Evolutionary conservation across 768 basidiomycete species (phyloP).

Genomic region (Porphyrellus cyaneotinctus): DNA sequence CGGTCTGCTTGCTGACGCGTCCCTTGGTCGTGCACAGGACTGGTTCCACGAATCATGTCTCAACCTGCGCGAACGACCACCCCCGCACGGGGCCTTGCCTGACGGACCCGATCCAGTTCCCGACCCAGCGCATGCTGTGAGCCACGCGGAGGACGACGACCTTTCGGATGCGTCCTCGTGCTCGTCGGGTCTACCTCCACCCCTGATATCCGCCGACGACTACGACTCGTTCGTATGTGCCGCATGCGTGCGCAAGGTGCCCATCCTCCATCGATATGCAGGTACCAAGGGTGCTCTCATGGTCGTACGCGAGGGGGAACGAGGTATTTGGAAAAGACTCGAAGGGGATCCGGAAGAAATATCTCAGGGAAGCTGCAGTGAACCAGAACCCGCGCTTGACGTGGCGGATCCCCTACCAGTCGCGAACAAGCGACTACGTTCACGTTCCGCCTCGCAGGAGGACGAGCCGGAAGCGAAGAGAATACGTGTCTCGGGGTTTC

Average conservation of each 20-base stretch:
- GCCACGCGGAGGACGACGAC: slow-evolving; percentile 47
- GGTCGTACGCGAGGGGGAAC: slow-evolving; percentile 51
- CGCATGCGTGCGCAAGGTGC: slow-evolving; percentile 55
- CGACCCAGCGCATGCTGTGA: slow-evolving; percentile 1
- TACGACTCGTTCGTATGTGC: slow-evolving; percentile 78
- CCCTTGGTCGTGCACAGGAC: slow-evolving; percentile 44
- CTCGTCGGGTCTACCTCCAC: slow-evolving; percentile 61
- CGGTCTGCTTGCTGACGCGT: slow-evolving; percentile 1
- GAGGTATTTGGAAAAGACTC: slow-evolving; percentile 51
- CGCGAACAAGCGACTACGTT: slow-evolving; percentile 45
- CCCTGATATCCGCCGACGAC: slow-evolving; percentile 60
- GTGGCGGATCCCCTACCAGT: slow-evolving; percentile 23
- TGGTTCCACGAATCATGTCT: slow-evolving; percentile 93
- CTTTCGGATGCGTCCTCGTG: slow-evolving; percentile 63
- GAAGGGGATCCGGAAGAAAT: slow-evolving; percentile 25
- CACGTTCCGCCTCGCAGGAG: slow-evolving; percentile 18
- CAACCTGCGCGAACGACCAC: slow-evolving; percentile 66
- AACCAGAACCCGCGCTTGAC: slow-evolving; percentile 23
- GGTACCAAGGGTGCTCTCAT: slow-evolving; percentile 67
- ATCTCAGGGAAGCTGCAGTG: background rate
- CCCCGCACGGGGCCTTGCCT: slow-evolving; percentile 41
- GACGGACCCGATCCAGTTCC: slow-evolving; percentile 4
- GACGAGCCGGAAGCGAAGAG: slow-evolving; percentile 42
- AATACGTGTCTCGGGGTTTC: slow-evolving; percentile 35
- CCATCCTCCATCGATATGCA: slow-evolving; percentile 55